phyloP scores from a whole-genome alignment of 2,329 filamentous ascomycete genomes.

The Sporothrix protearum region DNA sequence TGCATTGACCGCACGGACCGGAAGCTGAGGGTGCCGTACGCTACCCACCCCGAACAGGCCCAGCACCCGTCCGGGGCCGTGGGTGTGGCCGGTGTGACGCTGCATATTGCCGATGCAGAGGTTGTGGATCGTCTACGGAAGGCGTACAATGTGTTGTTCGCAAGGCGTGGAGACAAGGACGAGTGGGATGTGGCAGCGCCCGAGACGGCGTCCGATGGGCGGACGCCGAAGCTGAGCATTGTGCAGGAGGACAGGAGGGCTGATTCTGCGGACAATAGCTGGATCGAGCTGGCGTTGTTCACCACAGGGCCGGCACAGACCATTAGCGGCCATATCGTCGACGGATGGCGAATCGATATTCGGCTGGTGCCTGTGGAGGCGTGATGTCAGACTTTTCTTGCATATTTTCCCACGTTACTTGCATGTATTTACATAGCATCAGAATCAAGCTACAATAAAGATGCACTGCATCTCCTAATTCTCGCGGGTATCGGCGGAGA shows the following conservation, averaged over 20 bases:
- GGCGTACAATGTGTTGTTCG: conserved; percentile 34
- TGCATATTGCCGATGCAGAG: conserved; percentile 35
- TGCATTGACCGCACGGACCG: conserved; percentile 61
- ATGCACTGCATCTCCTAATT: not conserved
- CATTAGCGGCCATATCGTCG: conserved; percentile 22
- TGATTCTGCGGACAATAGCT: not conserved
- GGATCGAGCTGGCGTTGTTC: conserved; percentile 24
- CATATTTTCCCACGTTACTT: not conserved
- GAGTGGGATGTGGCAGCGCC: conserved; percentile 23
- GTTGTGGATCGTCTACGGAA: conserved; percentile 29
- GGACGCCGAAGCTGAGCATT: conserved; percentile 1
- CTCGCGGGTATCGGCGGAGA: not conserved
- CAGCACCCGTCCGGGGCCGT: conserved; percentile 51
- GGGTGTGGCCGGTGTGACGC: conserved; percentile 47
- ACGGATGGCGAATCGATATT: conserved; percentile 26
- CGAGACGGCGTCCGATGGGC: not conserved
- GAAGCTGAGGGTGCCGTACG: conserved; percentile 51
- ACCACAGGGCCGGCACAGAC: conserved; percentile 20
- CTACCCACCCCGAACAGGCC: conserved; percentile 36
- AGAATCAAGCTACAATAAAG: not conserved
- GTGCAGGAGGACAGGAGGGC: not conserved
- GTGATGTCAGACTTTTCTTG: not conserved
- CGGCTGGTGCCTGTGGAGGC: conserved; percentile 12
- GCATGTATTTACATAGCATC: not conserved
- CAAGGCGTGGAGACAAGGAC: not conserved